Evolutionary conservation across 805 yeast species (phyloP).

Genomic region (Myxozyma mucilagina): DNA sequence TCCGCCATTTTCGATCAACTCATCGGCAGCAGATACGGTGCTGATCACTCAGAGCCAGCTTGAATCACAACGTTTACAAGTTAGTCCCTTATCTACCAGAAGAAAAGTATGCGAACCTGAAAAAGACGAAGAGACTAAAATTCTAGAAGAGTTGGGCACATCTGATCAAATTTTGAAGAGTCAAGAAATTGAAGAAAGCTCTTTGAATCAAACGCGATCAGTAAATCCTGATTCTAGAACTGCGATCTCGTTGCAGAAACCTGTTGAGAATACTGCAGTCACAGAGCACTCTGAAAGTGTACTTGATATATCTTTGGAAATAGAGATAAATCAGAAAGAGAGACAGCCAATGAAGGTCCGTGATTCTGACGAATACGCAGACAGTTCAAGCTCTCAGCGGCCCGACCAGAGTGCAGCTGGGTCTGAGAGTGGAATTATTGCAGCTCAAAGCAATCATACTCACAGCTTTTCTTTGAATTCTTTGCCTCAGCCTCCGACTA

Average conservation of each 20-base stretch:
- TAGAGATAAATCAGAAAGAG: not conserved
- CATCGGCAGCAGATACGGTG: slow-evolving; percentile 13
- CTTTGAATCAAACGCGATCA: too few relatives aligned
- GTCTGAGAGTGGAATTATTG: too few relatives aligned
- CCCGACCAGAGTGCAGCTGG: too few relatives aligned
- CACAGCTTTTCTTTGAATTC: not conserved
- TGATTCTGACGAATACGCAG: too few relatives aligned
- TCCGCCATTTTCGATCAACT: not conserved
- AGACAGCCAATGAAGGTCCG: too few relatives aligned
- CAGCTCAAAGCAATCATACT: too few relatives aligned
- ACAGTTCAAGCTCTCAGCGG: too few relatives aligned
- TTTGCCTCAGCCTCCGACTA: not conserved
- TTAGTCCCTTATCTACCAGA: not conserved
- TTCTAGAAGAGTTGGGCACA: not conserved
- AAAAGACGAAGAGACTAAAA: not conserved
- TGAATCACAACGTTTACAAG: not conserved
- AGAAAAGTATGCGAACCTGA: not conserved
- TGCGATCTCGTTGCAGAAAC: too few relatives aligned
- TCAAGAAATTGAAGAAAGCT: not conserved
- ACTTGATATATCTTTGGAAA: not conserved
- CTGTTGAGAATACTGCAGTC: not conserved
- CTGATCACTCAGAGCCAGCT: not conserved
- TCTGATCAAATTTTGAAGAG: not conserved
- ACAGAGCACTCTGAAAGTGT: not conserved
- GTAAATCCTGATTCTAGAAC: too few relatives aligned